Percentiles rank a stretch among this genome's conserved stretches.
These are phyloP conservation scores for Tagetes erecta DNA, from an alignment of 129 eudicot species.

Conservation along the genomic window DNA sequence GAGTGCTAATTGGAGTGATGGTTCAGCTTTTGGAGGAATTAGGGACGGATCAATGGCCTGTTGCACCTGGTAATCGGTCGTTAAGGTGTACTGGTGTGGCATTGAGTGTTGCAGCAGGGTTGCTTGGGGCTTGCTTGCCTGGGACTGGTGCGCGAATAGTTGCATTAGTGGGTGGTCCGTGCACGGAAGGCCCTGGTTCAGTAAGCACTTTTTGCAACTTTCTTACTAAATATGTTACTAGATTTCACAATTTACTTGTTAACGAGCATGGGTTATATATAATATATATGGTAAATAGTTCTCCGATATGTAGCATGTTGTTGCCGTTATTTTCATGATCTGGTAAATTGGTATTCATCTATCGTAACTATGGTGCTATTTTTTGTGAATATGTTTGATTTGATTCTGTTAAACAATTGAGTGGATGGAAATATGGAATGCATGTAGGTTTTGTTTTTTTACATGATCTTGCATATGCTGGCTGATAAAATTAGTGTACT, in stretches of 20 bases:
- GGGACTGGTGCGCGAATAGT: conserved; percentile 83
- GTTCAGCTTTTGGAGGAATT: conserved; percentile 87
- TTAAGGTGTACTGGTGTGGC: conserved; percentile 96
- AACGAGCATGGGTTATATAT: neutral
- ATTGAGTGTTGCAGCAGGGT: conserved; percentile 84
- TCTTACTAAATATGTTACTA: neutral
- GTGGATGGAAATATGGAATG: neutral
- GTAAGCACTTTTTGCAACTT: conserved; percentile 50
- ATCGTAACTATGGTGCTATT: neutral
- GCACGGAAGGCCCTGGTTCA: conserved; percentile 50
- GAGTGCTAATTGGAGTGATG: conserved; percentile 22
- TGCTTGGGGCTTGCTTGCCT: conserved; percentile 83
- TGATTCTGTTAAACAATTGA: neutral
- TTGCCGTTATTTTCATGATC: neutral
- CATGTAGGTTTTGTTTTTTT: neutral
- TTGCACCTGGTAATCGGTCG: conserved; percentile 48
- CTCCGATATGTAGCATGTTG: neutral
- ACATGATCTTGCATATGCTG: neutral
- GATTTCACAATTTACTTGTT: neutral
- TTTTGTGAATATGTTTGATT: neutral
- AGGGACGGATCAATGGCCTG: conserved; percentile 69
- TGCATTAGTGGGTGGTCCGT: conserved; percentile 94
- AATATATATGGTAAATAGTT: neutral
- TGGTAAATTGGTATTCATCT: neutral
- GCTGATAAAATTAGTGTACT: neutral